These are phyloP conservation scores for Diplodia sapinea DNA, from an alignment of 2,329 filamentous ascomycete species.

Conservation along the genomic window DNA sequence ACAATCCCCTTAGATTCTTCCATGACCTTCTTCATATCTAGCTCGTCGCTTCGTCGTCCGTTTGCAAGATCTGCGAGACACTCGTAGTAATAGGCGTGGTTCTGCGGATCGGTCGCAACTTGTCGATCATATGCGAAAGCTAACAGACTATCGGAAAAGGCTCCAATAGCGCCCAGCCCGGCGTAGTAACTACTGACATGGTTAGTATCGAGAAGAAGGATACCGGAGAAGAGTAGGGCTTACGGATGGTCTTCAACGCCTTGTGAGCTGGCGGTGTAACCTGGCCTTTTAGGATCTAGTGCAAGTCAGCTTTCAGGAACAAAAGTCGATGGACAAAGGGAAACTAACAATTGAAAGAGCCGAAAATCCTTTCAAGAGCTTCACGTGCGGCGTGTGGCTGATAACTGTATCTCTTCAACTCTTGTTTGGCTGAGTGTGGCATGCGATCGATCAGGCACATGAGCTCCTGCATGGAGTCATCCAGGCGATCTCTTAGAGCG, in stretches of 20 bases:
- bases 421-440: conserved; percentile 40
- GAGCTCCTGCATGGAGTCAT: conserved; percentile 66
- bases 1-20: conserved; percentile 65
- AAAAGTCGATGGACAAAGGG: background rate
- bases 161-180: conserved; percentile 65
- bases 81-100: conserved; percentile 67
- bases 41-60: conserved; percentile 60
- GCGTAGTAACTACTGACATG: conserved; percentile 59
- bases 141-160: conserved; percentile 68
- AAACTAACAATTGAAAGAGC: conserved; percentile 46
- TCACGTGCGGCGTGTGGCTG: conserved; percentile 45
- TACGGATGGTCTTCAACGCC: conserved; percentile 47
- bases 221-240: background rate
- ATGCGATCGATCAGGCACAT: conserved; percentile 56
- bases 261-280: conserved; percentile 32
- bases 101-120: conserved; percentile 59
- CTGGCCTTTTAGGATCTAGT: conserved; percentile 9
- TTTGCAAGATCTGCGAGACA: conserved; percentile 66
- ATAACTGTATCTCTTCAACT: conserved; percentile 41
- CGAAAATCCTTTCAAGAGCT: conserved; percentile 48
- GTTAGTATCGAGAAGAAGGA: background rate
- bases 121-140: conserved; percentile 68
- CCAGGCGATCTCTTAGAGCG: conserved; percentile 50
- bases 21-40: conserved; percentile 64
- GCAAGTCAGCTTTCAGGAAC: background rate